Evolutionary conservation across 2,329 filamentous ascomycete species (phyloP).

Genomic region (Leptographium wingfieldii): DNA sequence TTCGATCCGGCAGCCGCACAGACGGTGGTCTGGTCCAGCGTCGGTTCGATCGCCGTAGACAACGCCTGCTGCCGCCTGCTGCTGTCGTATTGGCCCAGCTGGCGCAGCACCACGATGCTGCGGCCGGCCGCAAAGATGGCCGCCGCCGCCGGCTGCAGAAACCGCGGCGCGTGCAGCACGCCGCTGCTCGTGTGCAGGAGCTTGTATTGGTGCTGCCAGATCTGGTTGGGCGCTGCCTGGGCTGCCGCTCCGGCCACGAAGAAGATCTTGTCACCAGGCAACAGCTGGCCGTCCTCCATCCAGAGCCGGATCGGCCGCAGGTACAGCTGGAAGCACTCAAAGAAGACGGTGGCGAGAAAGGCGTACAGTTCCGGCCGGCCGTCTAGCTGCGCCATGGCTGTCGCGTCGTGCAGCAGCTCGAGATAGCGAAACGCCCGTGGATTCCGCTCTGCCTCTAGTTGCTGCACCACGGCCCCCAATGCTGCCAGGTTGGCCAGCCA

Average conservation of each 20-base stretch:
- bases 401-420: slow-evolving; percentile 62
- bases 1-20: slow-evolving; percentile 30
- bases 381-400: slow-evolving; percentile 55
- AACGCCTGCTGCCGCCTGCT: slow-evolving; percentile 12
- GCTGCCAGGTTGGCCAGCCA: slow-evolving; percentile 42
- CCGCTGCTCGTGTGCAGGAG: slow-evolving; percentile 50
- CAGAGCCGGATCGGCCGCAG: slow-evolving; percentile 66
- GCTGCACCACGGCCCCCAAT: slow-evolving; percentile 49
- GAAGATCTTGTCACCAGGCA: slow-evolving; percentile 54
- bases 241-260: slow-evolving; percentile 54
- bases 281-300: slow-evolving; percentile 70
- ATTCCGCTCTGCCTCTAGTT: slow-evolving; percentile 36
- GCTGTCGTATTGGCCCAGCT: slow-evolving; percentile 44
- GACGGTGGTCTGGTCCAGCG: slow-evolving; percentile 44
- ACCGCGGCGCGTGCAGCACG: slow-evolving; percentile 55
- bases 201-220: slow-evolving; percentile 68
- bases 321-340: slow-evolving; percentile 73
- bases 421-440: slow-evolving; percentile 57
- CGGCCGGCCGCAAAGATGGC: slow-evolving; percentile 83
- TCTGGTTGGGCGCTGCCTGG: slow-evolving; percentile 44
- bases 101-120: slow-evolving; percentile 71
- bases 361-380: slow-evolving; percentile 50
- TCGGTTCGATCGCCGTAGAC: slow-evolving; percentile 21
- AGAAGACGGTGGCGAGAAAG: slow-evolving; percentile 57
- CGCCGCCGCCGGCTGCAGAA: slow-evolving; percentile 54